Base-by-base conservation (phyloP, 1,284 basidiomycete genomes). In the Farysia itapuensis region DNA sequence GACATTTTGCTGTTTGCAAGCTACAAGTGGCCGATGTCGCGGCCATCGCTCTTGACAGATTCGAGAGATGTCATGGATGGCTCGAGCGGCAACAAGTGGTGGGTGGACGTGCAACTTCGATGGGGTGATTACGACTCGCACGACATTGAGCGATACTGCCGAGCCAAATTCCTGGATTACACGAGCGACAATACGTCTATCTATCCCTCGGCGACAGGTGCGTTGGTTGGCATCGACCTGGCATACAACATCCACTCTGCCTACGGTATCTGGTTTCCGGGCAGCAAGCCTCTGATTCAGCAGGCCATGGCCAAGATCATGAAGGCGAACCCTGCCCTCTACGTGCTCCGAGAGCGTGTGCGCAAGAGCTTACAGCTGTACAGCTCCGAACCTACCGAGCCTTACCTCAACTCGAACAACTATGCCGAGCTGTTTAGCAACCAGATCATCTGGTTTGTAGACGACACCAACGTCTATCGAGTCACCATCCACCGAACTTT, bases 401-500 rank as follows among this genome's bases (percentile, higher is more conserved):
- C 95, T 35, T 98, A 98, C 79, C 57, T 98, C 70, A 97, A 94
- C 82, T 94, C 91, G 70, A 77, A 88, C 82, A 96, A 96, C 79
- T 93, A 96, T 78, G 94, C 92, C 4, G 93, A 96, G 79, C 79
- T 96, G 35, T 96, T 96, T 82, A 93, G 90, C n/a, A 98, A 98
- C 79, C 94, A 97, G 78, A 94, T 98, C 78, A 97, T 98, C 65
- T 99, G 94, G 95, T 97, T 98, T 76, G 93, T 98, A 61, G 95
- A 99, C 75, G 95, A 99, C 77, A 98, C 95, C 34, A 97, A 98
- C 70, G 95, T 98, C 20, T 98, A 99, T 80, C 91, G 95, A 67
- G 95, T 99, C 45, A 98, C 94, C 7, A 98, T 99, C 74, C 95
- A 98, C 82, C 96, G 97, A 82, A 98, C 94, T 6, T 98, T 99